Evolutionary conservation across 805 yeast genomes (phyloP), one percentile per base, ranked within the genome.

Genomic region (Candida caryicola): DNA sequence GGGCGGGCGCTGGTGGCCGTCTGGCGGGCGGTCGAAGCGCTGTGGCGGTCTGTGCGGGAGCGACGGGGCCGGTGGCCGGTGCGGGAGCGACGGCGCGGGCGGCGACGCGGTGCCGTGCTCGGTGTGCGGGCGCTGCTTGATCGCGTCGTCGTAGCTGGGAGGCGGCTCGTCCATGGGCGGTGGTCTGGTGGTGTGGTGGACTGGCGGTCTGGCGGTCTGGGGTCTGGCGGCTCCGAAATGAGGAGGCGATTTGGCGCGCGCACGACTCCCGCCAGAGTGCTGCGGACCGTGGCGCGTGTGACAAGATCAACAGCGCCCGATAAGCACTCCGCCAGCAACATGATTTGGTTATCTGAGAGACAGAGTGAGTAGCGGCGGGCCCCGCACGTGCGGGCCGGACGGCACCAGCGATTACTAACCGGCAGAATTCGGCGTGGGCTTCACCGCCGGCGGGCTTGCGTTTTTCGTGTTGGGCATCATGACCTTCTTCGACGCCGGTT

Each of bases 381-480:
- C 12, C 8, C 18, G 13, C 19, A 35, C n/a, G 8, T 19, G 28
- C 31, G 27, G 18, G 10, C 8, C 5, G 8, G 5, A 15, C 25
- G n/a, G 15, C 14, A 18, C 28, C 15, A 26, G 28, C 30, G 5
- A n/a, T 2, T 46, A 51, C 59, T 56, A 58, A 54, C 59, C 16
- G 29, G 12, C 44, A 86, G 95, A 89, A 63, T 81, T 83, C 54
- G 98, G 98, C 26, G 96, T 87, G 14, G 96, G 87, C 2, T 83
- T 89, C 71, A 86, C 96, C 3, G 89, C 95, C 13, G 85, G 83
- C 23, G 96, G 95, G 6, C 76, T 82, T 34, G 55, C 85, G 17
- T 82, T 88, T 56, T 85, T 93, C 60, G 54, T 86, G 4, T 67
- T 91, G 15, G 99, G 99, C 5, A 74, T 91, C 21, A 52, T 89